Evolutionary conservation across 768 basidiomycete genomes (phyloP), one percentile per base, ranked within the genome.

Genomic region (Fomitopsis serialis): DNA sequence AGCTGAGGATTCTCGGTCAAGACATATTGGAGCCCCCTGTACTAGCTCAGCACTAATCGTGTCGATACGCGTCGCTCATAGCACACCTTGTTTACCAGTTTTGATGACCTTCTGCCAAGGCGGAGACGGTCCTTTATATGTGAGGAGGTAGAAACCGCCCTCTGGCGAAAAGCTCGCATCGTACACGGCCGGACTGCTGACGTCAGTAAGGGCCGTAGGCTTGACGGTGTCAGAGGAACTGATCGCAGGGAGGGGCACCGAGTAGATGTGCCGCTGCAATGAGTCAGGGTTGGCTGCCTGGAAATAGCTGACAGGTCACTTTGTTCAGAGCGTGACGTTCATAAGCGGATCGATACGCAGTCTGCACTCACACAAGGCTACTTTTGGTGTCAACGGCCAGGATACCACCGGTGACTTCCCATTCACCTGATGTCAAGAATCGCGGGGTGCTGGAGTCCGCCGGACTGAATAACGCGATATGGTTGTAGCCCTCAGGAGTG

Each of bases 401-500:
- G 58, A 97, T 85, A 8, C 78, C 78, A 11, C 77, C 78, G 2
- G 84, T 84, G 5, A 98, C 92, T 68, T 99, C 96, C 94, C 94
- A 97, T 17, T 81, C 66, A 1, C 96, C 96, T 1, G 77, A 76
- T 1, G 96, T 98, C 36, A 99, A 74, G 74, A 92, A 99, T 32
- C 71, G 78, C 2, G 95, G 93, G 1, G 75, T 80, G 25, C 74
- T 69, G 17, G 86, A 77, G 55, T 77, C 79, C 2, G 87, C 82
- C 6, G 92, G 86, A 58, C 80, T 85, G 74, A 95, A 99, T 29
- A 94, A 78, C 0, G 96, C 97, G 62, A 99, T 84, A 65, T 98
- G 96, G 60, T 91, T 87, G 74, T 78, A 98, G 0, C 97, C 97
- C 3, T 89, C 82, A 23, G 72, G 61, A 27, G 79, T 83, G 9